phyloP scores from a whole-genome alignment of 495 filamentous ascomycete genomes.

The Trichoderma erinaceum region DNA sequence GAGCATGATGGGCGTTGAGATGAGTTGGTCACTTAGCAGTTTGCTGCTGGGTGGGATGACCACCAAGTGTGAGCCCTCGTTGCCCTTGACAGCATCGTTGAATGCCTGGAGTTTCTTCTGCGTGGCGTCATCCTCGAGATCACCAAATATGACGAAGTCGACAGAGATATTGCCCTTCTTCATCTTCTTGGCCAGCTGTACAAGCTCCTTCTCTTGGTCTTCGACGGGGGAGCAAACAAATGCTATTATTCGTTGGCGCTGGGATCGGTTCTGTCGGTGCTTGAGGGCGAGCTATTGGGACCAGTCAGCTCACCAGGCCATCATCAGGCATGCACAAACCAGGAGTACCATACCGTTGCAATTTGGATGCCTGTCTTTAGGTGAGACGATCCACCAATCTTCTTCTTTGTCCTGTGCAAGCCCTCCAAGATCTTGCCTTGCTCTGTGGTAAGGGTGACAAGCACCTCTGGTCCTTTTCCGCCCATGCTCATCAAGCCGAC shows the following conservation, averaged over 20 bases:
- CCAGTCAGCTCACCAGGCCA: neutral
- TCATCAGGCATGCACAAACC: neutral
- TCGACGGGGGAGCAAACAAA: slow-evolving; percentile 90
- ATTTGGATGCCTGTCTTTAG: slow-evolving; percentile 91
- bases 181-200: slow-evolving; percentile 94
- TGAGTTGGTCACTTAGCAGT: slow-evolving; percentile 84
- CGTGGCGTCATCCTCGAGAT: slow-evolving; percentile 81
- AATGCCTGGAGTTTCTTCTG: slow-evolving; percentile 85
- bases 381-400: slow-evolving; percentile 82
- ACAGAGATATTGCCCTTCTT: slow-evolving; percentile 92
- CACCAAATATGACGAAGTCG: slow-evolving; percentile 91
- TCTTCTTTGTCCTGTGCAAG: slow-evolving; percentile 91
- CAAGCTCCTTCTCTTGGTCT: slow-evolving; percentile 79
- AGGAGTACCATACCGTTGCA: slow-evolving; percentile 62
- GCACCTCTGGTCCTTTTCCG: slow-evolving; percentile 90
- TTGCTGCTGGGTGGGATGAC: slow-evolving; percentile 87
- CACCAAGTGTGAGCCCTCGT: slow-evolving; percentile 83
- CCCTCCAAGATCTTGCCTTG: slow-evolving; percentile 92
- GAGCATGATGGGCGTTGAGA: slow-evolving; percentile 82
- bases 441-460: slow-evolving; percentile 91
- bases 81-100: slow-evolving; percentile 82
- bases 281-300: slow-evolving; percentile 84
- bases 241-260: slow-evolving; percentile 88
- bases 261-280: slow-evolving; percentile 93
- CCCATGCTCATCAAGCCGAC: slow-evolving; percentile 99